phyloP scores from a whole-genome alignment of 805 yeast genomes.

The Wickerhamiella domercqiae region DNA sequence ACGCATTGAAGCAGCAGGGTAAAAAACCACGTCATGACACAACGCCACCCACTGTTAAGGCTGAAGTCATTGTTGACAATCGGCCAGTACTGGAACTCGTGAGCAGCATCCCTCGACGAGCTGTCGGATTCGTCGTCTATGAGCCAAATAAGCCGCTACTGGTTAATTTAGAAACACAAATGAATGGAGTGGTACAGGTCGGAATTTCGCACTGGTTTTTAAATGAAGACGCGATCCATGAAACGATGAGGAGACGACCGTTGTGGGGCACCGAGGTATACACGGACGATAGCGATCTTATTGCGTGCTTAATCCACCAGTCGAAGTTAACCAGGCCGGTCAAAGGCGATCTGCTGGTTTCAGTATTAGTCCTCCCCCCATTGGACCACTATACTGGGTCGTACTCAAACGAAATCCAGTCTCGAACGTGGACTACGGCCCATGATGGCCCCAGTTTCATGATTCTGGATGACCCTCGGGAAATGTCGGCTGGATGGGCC shows the following conservation, averaged over 20 bases:
- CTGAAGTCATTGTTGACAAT: constrained; percentile 24
- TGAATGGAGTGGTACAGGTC: constrained; percentile 34
- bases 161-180: constrained; percentile 20
- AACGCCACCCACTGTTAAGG: not conserved
- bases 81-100: constrained; percentile 29
- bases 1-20: constrained; percentile 18
- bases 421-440: constrained; percentile 53
- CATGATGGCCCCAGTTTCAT: constrained; percentile 75
- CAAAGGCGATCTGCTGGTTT: constrained; percentile 38
- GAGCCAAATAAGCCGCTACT: constrained; percentile 16
- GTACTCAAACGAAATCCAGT: constrained; percentile 50
- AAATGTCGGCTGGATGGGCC: constrained; percentile 13
- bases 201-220: constrained; percentile 37
- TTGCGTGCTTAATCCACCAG: constrained; percentile 57
- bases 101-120: constrained; percentile 29
- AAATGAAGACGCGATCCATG: constrained; percentile 21
- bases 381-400: constrained; percentile 50
- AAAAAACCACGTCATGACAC: not conserved
- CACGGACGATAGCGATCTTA: constrained; percentile 83
- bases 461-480: constrained; percentile 24
- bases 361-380: constrained; percentile 51
- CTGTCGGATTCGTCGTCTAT: constrained; percentile 44
- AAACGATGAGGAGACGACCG: constrained; percentile 30
- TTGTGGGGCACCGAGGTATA: constrained; percentile 91
- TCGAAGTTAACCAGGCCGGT: constrained; percentile 36